Evolutionary conservation across 2,329 filamentous ascomycete species (phyloP).

Genomic region (Trichoderma koningii): DNA sequence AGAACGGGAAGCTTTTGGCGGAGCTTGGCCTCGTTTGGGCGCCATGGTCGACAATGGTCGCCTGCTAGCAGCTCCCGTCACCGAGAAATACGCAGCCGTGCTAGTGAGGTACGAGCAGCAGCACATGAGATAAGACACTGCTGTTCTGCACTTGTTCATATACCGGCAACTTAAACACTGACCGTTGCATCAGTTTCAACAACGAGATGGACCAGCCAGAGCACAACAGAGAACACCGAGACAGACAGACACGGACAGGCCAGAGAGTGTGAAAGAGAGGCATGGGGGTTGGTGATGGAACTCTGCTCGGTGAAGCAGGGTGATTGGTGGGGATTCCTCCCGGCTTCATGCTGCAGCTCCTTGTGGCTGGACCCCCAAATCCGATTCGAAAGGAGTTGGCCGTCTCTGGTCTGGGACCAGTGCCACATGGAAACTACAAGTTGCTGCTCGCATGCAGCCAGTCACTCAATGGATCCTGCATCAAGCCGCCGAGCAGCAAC

Average conservation of each 20-base stretch:
- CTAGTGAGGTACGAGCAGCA: constrained; percentile 7
- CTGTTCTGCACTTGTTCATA: no score
- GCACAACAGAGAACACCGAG: neutral
- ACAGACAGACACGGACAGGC: neutral
- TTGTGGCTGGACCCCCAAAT: neutral
- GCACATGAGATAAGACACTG: neutral
- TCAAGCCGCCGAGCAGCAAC: neutral
- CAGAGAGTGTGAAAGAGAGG: neutral
- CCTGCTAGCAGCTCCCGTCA: constrained; percentile 17
- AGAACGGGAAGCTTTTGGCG: constrained; percentile 5
- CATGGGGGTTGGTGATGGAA: constrained; percentile 21
- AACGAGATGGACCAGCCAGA: no score
- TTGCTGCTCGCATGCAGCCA: neutral
- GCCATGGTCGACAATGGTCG: neutral
- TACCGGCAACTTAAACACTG: no score
- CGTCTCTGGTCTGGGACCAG: no score
- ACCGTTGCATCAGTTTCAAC: no score
- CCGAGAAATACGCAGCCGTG: neutral
- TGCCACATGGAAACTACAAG: no score
- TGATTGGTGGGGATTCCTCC: constrained; percentile 25
- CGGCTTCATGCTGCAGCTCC: neutral
- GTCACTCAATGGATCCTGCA: neutral
- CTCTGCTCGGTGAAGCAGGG: constrained; percentile 21
- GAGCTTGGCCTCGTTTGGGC: constrained; percentile 19
- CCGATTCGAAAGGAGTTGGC: neutral